phyloP scores from a whole-genome alignment of 73 alveolate genomes.

The Tetrahymena elliotti region DNA sequence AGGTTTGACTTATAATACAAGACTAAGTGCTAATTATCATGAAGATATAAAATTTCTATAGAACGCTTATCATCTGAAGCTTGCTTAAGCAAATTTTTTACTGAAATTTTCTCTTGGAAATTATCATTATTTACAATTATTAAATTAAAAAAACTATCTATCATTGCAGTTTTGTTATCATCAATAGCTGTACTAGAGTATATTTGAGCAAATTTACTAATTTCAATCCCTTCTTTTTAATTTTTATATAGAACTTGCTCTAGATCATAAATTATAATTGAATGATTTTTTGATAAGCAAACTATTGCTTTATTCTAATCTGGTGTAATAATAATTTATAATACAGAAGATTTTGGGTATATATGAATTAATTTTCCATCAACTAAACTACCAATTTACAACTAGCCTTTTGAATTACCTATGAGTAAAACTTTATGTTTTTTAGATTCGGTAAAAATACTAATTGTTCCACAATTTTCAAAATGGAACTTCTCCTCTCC shows the following conservation, averaged over 20 bases:
- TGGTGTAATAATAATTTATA: background rate
- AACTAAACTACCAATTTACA: background rate
- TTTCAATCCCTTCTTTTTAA: background rate
- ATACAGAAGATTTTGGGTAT: background rate
- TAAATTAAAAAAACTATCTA: background rate
- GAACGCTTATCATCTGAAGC: background rate
- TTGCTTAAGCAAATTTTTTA: background rate
- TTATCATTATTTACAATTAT: background rate
- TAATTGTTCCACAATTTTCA: background rate
- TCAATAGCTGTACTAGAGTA: background rate
- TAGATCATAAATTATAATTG: background rate
- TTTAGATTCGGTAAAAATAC: background rate
- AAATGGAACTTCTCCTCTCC: background rate
- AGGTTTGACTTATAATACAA: background rate
- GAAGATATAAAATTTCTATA: background rate
- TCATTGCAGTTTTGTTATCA: background rate
- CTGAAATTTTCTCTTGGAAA: background rate
- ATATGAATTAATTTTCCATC: background rate
- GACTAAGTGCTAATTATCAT: background rate
- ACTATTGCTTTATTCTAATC: background rate
- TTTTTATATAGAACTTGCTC: background rate
- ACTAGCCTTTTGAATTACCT: background rate
- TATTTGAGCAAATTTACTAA: background rate
- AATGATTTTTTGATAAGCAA: background rate
- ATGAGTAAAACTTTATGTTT: background rate